Evolutionary conservation across 192 early-diverging fungal species (phyloP), one percentile per base, ranked within the genome.

Genomic region (Lobosporangium transversale): DNA sequence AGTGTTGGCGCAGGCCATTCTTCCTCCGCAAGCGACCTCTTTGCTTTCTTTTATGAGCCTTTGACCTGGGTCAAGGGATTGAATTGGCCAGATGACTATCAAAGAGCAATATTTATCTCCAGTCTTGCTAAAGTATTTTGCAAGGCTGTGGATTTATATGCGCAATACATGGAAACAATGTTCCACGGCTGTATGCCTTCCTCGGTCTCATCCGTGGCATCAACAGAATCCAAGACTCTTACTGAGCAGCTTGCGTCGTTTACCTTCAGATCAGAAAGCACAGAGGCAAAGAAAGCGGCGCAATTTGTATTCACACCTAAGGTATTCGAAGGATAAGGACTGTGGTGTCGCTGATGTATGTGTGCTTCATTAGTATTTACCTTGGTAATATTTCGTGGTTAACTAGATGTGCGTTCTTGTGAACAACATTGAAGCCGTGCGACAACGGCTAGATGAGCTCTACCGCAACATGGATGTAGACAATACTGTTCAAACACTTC

Each of bases 1-100:
- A 84, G 84, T 70, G 56, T 82, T 32, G 70, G 67, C 59, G 71
- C 83, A 47, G 53, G 85, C 24, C 84, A 91, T 71, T 94, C 93
- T 2, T 88, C 91, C 5, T 94, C 93, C 3, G 87, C 94, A 31
- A 81, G 90, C 20, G 92, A 95, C 68, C 59, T 95, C 6, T 95
- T 94, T 73, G 86, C 87, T n/a, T 87, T 87, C 49, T 94, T 94
- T 73, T 84, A 92, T 57, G 83, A 86, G 54, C 88, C 90, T 5
- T 61, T 94, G 49, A 84, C 86, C 18, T 94, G 91, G 63, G 66
- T 94, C 12, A 85, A 87, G 43, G 83, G 86, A 50, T 59, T 95
- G 37, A 81, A 89, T 42, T 92, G 86, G 85, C 84, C 83, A 10
- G 85, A 92, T 49, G 73, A 84, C 15, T 69, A 71, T 18, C 87